phyloP scores from a whole-genome alignment of 495 filamentous ascomycete genomes.

The Xylaria flabelliformis region DNA sequence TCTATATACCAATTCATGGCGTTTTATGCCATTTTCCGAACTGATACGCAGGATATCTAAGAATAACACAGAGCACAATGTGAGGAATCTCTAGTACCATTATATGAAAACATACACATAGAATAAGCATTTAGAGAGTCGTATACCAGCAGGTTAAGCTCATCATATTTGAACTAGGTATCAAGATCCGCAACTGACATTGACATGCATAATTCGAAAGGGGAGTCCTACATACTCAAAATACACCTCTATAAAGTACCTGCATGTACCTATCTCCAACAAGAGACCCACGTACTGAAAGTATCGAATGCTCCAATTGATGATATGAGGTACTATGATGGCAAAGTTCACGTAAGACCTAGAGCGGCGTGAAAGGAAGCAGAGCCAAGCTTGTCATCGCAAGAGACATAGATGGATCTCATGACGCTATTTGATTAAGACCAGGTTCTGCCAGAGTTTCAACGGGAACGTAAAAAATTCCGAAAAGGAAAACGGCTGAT shows the following conservation, averaged over 20 bases:
- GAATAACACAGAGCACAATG: background rate
- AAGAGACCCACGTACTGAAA: background rate
- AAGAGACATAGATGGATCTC: background rate
- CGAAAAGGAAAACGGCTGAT: constrained; percentile 7
- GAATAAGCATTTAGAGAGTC: background rate
- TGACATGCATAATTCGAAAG: background rate
- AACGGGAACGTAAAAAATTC: constrained; percentile 2
- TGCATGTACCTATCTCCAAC: background rate
- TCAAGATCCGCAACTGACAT: background rate
- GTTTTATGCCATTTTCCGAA: background rate
- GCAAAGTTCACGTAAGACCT: background rate
- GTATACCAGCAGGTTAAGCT: background rate
- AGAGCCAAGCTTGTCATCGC: background rate
- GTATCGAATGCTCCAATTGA: background rate
- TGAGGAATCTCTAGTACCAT: background rate
- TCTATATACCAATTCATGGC: background rate
- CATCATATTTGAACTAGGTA: too few species aligned
- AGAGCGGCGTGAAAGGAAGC: background rate
- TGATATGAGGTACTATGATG: background rate
- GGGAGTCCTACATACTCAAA: background rate
- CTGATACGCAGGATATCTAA: background rate
- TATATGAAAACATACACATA: background rate
- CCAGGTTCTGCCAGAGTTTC: constrained; percentile 7
- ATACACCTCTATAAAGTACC: background rate
- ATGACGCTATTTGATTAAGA: background rate